phyloP scores from a whole-genome alignment of 2,329 filamentous ascomycete species.

The Penicillium sp. region DNA sequence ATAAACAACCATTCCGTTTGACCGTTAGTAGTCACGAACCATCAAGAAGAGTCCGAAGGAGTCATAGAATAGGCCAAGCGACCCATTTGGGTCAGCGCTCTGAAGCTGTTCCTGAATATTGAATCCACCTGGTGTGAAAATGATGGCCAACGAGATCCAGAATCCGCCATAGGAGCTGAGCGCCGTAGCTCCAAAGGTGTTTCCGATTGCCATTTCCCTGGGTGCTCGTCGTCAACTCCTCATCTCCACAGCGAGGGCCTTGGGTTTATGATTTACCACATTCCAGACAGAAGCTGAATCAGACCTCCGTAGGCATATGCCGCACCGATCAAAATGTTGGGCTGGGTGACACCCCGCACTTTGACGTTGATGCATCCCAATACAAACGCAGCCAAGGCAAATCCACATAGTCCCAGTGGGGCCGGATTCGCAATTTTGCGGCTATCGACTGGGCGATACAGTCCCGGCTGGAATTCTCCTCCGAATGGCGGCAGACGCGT shows the following conservation, averaged over 20 bases:
- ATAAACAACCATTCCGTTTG: too few relatives aligned
- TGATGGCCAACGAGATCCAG: conserved; percentile 70
- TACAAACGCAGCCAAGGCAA: conserved; percentile 75
- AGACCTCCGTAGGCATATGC: conserved; percentile 71
- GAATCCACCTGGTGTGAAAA: conserved; percentile 64
- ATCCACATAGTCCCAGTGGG: conserved; percentile 69
- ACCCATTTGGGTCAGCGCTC: conserved; percentile 24
- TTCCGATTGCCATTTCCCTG: conserved; percentile 76
- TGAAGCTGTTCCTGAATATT: conserved; percentile 53
- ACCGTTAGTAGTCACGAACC: conserved; percentile 25
- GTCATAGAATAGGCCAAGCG: conserved; percentile 49
- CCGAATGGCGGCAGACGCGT: conserved; percentile 58
- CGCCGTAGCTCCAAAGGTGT: conserved; percentile 76
- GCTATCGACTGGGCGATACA: conserved; percentile 57
- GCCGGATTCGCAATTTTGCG: conserved; percentile 73
- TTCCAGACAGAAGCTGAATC: conserved; percentile 72
- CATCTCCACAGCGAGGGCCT: background rate
- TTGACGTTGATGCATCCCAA: conserved; percentile 70
- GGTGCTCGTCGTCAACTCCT: background rate
- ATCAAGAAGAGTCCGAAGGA: conserved; percentile 69
- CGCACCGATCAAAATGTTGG: conserved; percentile 64
- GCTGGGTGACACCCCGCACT: conserved; percentile 55
- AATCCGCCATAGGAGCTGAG: conserved; percentile 75
- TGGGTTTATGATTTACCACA: conserved; percentile 61
- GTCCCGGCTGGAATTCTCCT: conserved; percentile 66